phyloP scores from a whole-genome alignment of 148 eudicot genomes.

The Rhododendron kiyosumense region DNA sequence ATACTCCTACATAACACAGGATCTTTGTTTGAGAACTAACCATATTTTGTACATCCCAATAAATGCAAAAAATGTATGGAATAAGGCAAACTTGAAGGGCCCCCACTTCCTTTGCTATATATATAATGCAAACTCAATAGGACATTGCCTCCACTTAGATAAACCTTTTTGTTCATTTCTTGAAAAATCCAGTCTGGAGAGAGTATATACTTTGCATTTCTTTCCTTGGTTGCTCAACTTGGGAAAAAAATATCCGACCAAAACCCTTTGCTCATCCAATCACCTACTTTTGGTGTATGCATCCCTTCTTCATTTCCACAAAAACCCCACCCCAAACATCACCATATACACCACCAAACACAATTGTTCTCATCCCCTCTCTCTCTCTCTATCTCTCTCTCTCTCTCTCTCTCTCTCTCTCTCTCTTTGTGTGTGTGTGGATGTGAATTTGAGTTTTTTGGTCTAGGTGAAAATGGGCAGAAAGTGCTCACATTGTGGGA shows the following conservation, averaged over 20 bases:
- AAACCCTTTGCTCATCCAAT: constrained; percentile 21
- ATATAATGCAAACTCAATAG: background rate
- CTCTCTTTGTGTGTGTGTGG: background rate
- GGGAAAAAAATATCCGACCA: constrained; percentile 16
- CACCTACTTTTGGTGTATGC: constrained; percentile 30
- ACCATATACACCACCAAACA: constrained; percentile 1
- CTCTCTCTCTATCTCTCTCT: constrained; percentile 14
- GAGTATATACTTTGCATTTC: background rate
- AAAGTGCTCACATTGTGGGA: constrained; percentile 61
- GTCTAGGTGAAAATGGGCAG: constrained; percentile 40
- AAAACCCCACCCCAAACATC: constrained; percentile 20
- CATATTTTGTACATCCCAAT: background rate
- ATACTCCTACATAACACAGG: background rate
- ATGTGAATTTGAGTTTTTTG: background rate
- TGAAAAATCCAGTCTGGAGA: background rate
- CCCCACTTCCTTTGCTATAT: background rate
- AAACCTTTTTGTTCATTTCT: background rate
- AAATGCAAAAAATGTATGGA: background rate
- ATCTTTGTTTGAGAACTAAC: background rate
- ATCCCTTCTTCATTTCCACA: constrained; percentile 15
- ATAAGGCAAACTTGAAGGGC: background rate
- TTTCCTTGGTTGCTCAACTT: constrained; percentile 10
- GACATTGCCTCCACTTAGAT: constrained; percentile 5
- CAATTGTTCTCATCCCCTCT: background rate
- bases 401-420: constrained; percentile 8